Percentiles rank a stretch among this genome's conserved stretches.
phyloP scores from a whole-genome alignment of 768 basidiomycete species.

The Dacryopinax primogenitus region DNA sequence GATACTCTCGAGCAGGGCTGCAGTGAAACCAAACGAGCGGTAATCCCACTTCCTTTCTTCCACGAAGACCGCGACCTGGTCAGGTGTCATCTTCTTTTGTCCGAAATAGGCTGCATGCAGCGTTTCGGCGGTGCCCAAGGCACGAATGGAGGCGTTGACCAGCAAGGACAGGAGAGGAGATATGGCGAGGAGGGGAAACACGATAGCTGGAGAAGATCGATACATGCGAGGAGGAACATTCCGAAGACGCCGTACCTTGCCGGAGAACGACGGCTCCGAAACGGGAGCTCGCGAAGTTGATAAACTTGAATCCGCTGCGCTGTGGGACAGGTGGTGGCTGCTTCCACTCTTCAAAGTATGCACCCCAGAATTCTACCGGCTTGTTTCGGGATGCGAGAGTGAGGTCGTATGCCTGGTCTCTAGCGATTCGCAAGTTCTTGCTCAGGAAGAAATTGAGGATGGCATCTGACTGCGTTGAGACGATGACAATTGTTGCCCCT shows the following conservation, averaged over 20 bases:
- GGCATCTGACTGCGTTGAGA: slow-evolving; percentile 58
- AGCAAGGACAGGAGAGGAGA: not conserved
- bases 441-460: slow-evolving; percentile 75
- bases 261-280: slow-evolving; percentile 35
- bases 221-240: slow-evolving; percentile 45
- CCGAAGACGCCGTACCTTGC: slow-evolving; percentile 37
- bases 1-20: slow-evolving; percentile 66
- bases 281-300: slow-evolving; percentile 25
- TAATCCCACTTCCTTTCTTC: slow-evolving; percentile 89
- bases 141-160: not conserved
- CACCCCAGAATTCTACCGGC: slow-evolving; percentile 67
- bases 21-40: slow-evolving; percentile 75
- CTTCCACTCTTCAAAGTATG: slow-evolving; percentile 73
- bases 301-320: not conserved
- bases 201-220: slow-evolving; percentile 42
- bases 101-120: slow-evolving; percentile 55
- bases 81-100: slow-evolving; percentile 64
- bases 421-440: slow-evolving; percentile 68
- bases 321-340: slow-evolving; percentile 29
- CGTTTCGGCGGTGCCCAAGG: slow-evolving; percentile 14
- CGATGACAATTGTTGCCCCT: slow-evolving; percentile 65
- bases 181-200: not conserved
- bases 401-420: slow-evolving; percentile 55
- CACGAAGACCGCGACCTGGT: slow-evolving; percentile 60
- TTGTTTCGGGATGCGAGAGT: slow-evolving; percentile 77